Conservation (phyloP, 177 flowering plant genomes). For the Tripterygium wilfordii region DNA sequence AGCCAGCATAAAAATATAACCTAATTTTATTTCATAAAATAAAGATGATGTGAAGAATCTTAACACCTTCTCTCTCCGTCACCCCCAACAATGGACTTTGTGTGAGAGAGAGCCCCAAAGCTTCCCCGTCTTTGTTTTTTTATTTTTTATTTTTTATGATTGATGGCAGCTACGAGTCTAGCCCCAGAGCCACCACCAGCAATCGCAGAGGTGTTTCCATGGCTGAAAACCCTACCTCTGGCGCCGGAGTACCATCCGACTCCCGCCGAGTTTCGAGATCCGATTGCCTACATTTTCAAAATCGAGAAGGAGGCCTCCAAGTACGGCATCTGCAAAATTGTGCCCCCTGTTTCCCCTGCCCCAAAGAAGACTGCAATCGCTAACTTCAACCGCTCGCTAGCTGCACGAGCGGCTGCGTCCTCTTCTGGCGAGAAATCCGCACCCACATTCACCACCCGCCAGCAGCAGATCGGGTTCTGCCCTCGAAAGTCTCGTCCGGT, state of each 20-base stretch:
- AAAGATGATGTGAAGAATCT: conserved; percentile 5
- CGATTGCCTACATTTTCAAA: conserved; percentile 92
- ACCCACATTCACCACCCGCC: conserved; percentile 88
- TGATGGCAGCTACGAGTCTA: conserved; percentile 32
- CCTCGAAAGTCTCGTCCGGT: conserved; percentile 78
- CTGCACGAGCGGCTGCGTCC: conserved; percentile 27
- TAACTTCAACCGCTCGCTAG: conserved; percentile 65
- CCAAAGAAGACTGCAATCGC: conserved; percentile 60
- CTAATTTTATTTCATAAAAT: not conserved
- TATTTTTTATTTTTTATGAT: not conserved
- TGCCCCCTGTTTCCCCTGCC: conserved; percentile 73
- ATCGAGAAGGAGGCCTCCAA: conserved; percentile 90
- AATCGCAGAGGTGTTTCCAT: conserved; percentile 52
- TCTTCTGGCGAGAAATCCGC: conserved; percentile 15
- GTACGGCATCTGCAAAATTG: conserved; percentile 96
- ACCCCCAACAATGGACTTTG: conserved; percentile 7
- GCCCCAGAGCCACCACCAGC: conserved; percentile 26
- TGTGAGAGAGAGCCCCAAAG: conserved; percentile 2
- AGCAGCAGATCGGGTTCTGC: conserved; percentile 97
- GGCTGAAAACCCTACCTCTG: conserved; percentile 84
- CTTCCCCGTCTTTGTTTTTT: not conserved
- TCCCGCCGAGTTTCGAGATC: conserved; percentile 85
- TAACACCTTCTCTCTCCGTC: not conserved
- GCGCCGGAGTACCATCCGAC: conserved; percentile 96
- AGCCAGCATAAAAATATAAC: not conserved